phyloP scores from a whole-genome alignment of 228 moss, liverwort and hornwort genomes.

The Sphagnum fallax region DNA sequence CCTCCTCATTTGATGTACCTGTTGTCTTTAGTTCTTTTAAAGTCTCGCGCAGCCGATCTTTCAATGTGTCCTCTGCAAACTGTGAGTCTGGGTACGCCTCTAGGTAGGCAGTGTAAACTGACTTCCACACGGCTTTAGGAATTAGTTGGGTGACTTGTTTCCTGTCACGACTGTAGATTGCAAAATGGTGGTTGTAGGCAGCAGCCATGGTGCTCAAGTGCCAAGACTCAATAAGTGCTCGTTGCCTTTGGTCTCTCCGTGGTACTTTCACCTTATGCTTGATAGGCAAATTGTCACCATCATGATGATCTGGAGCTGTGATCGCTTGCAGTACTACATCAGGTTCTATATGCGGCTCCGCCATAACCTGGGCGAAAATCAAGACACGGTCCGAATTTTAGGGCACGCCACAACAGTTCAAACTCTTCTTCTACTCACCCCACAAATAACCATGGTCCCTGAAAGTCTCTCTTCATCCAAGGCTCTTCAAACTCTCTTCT shows the following conservation, averaged over 20 bases:
- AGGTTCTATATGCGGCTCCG: no score
- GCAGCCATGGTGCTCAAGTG: background rate
- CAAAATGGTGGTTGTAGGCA: background rate
- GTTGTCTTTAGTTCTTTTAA: slow-evolving; percentile 10
- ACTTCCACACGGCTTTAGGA: slow-evolving; percentile 13
- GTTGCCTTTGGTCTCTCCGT: background rate
- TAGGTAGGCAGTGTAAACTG: slow-evolving; percentile 9
- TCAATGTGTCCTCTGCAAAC: slow-evolving; percentile 14
- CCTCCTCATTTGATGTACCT: slow-evolving; percentile 9
- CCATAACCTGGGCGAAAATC: no score
- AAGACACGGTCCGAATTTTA: no score
- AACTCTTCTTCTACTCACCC: no score
- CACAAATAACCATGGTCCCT: no score
- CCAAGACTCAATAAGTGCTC: background rate
- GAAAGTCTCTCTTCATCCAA: no score
- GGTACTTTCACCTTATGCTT: background rate
- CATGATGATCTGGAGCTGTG: background rate
- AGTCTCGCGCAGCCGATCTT: slow-evolving; percentile 19
- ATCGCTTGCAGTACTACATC: no score
- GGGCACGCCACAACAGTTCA: no score
- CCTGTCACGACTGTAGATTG: slow-evolving; percentile 1
- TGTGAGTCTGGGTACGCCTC: background rate
- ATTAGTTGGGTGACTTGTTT: slow-evolving; percentile 15
- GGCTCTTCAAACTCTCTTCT: no score
- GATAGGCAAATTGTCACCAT: background rate